Percentiles rank a stretch among this genome's conserved stretches.
Evolutionary conservation across 2,329 filamentous ascomycete species (phyloP).

Genomic region (Fusarium duplospermum): DNA sequence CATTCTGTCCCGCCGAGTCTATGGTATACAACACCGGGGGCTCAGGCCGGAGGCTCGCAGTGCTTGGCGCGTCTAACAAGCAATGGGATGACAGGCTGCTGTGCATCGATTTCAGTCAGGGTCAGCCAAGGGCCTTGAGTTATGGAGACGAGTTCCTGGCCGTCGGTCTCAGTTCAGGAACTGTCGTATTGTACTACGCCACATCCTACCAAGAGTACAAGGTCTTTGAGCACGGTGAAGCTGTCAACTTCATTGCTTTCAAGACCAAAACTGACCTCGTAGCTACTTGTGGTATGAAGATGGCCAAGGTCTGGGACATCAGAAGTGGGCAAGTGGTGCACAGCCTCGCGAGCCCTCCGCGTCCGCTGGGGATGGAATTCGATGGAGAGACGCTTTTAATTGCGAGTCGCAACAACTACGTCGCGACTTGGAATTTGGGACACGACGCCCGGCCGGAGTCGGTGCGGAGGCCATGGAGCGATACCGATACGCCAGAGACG

Average conservation of each 20-base stretch:
- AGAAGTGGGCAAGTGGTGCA: conserved; percentile 41
- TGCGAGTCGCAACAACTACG: conserved; percentile 42
- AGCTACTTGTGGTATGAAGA: conserved; percentile 46
- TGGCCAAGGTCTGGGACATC: conserved; percentile 48
- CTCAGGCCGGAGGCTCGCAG: conserved; percentile 24
- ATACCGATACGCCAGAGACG: conserved; percentile 27
- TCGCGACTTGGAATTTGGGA: conserved; percentile 45
- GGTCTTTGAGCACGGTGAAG: conserved; percentile 44
- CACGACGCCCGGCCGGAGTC: conserved; percentile 24
- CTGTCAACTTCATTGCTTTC: conserved; percentile 48
- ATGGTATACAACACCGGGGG: conserved; percentile 34
- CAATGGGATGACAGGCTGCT: conserved; percentile 49
- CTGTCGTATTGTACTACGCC: conserved; percentile 40
- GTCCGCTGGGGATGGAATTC: conserved; percentile 43
- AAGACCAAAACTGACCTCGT: conserved; percentile 44
- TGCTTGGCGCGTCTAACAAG: conserved; percentile 38
- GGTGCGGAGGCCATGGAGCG: conserved; percentile 38
- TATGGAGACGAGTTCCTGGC: conserved; percentile 46
- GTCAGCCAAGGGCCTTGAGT: conserved; percentile 39
- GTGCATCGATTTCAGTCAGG: conserved; percentile 43
- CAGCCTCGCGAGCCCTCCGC: conserved; percentile 38
- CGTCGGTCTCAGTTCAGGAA: conserved; percentile 40
- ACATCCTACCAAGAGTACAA: conserved; percentile 45
- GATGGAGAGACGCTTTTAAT: conserved; percentile 42
- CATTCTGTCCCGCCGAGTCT: conserved; percentile 48